These are phyloP conservation scores for Fusarium nodosum DNA, from an alignment of 2,329 filamentous ascomycete genomes.

Conservation along the genomic window DNA sequence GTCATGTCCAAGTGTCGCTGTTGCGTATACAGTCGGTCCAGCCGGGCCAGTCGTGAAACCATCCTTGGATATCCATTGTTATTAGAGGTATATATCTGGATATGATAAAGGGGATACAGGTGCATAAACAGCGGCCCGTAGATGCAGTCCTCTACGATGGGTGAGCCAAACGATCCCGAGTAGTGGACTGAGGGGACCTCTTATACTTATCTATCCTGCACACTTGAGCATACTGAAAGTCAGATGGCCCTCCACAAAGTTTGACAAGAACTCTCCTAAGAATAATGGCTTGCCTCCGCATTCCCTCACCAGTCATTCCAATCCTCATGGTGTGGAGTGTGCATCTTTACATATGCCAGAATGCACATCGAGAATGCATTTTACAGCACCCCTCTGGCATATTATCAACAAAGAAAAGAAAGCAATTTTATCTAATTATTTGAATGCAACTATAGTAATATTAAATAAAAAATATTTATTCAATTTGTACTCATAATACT, in stretches of 20 bases:
- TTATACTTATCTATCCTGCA: conserved; percentile 28
- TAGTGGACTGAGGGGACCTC: conserved; percentile 16
- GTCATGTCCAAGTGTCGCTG: conserved; percentile 1
- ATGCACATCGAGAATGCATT: conserved; percentile 36
- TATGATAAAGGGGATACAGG: background rate
- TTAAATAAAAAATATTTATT: background rate
- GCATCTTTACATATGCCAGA: conserved; percentile 32
- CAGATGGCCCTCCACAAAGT: conserved; percentile 37
- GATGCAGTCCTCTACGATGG: background rate
- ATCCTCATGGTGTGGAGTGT: conserved; percentile 39
- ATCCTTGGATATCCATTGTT: background rate
- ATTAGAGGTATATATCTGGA: background rate
- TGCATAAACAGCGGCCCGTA: too few species aligned
- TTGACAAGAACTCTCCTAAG: conserved; percentile 41
- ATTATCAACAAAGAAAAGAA: background rate
- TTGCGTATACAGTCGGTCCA: background rate
- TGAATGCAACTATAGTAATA: background rate
- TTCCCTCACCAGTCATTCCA: conserved; percentile 43
- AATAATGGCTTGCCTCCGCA: conserved; percentile 43
- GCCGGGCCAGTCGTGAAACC: background rate
- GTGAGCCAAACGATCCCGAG: background rate
- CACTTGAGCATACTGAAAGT: conserved; percentile 17
- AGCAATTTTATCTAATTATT: background rate
- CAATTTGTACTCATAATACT: background rate
- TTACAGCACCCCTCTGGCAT: conserved; percentile 29